Evolutionary conservation across 805 yeast species (phyloP), one percentile per base, ranked within the genome.

Genomic region (Zygosaccharomyces kombuchaensis): DNA sequence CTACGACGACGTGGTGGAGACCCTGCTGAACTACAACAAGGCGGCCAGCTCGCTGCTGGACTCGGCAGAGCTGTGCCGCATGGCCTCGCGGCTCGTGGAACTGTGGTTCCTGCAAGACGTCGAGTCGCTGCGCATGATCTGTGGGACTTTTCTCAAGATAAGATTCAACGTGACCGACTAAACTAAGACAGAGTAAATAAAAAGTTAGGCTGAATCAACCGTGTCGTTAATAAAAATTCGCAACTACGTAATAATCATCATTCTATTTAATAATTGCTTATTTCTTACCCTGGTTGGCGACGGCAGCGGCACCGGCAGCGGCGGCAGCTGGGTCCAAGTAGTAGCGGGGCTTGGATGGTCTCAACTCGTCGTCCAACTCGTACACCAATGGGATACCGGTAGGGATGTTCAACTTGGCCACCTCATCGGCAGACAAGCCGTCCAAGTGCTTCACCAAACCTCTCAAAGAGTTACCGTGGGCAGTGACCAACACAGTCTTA

Each of bases 281-380:
- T 60, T 78, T 77, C 76, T 79, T 80, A 71, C 98, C 98, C 77
- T 90, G 98, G 63, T 87, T 87, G 63, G 97, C 98, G 62, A 90
- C 98, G 51, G 96, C 96, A 67, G 97, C 97, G 57, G 97, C 98
- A 79, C 98, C 98, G 46, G 96, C 96, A 56, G 90, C 96, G 65
- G 98, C 98, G 65, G 97, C 98, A 77, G 88, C 97, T 65, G 98
- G 98, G 76, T 90, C 98, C 74, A 90, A 84, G 83, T 90, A 90
- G 81, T 90, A 88, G 61, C 95, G 82, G 59, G 88, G 85, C 82
- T 89, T 89, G 68, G 83, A 76, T 74, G 97, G 97, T 74, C 81
- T 80, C 74, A 90, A 81, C 65, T 78, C 67, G 44, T 78, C 84
- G 69, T 90, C 96, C 67, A 90, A 82, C 76, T 91, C 97, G 76